phyloP scores from a whole-genome alignment of 2,329 filamentous ascomycete species.

The Fusarium sp. region DNA sequence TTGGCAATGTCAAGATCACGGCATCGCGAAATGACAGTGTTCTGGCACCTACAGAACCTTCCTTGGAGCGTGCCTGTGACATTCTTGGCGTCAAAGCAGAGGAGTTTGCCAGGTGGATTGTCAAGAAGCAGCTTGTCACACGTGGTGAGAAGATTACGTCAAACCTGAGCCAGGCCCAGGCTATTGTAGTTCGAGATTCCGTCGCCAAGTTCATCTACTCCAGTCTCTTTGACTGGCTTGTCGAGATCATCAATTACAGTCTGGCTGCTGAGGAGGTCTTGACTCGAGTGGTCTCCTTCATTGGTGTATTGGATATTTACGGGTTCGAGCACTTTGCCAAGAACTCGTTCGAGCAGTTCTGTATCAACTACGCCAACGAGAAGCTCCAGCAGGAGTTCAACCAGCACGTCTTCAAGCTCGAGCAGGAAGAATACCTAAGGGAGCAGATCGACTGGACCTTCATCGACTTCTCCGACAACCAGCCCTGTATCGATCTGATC shows the following conservation, averaged over 20 bases:
- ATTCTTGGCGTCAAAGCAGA: slow-evolving; percentile 89
- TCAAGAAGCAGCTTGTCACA: slow-evolving; percentile 98
- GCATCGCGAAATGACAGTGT: slow-evolving; percentile 91
- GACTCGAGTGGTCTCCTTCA: slow-evolving; percentile 87
- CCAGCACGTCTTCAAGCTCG: slow-evolving; percentile 98
- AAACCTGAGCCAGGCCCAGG: slow-evolving; percentile 93
- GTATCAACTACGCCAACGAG: slow-evolving; percentile 99
- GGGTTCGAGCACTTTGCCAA: slow-evolving; percentile 99
- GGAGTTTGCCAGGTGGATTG: slow-evolving; percentile 97
- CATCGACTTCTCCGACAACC: slow-evolving; percentile 99
- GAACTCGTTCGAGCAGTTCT: slow-evolving; percentile 99
- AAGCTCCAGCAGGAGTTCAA: slow-evolving; percentile 99
- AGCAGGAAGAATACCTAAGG: slow-evolving; percentile 96
- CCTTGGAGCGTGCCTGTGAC: slow-evolving; percentile 83
- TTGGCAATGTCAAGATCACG: slow-evolving; percentile 97
- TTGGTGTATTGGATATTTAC: slow-evolving; percentile 99
- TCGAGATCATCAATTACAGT: slow-evolving; percentile 95
- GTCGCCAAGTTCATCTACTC: slow-evolving; percentile 99
- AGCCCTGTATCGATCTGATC: slow-evolving; percentile 98
- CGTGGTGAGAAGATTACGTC: slow-evolving; percentile 98
- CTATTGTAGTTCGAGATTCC: slow-evolving; percentile 93
- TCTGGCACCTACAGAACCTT: slow-evolving; percentile 84
- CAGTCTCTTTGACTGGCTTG: slow-evolving; percentile 97
- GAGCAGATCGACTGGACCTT: slow-evolving; percentile 99
- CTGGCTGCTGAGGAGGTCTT: slow-evolving; percentile 92